Base-by-base conservation (phyloP, 257 asterid genomes). In the Solanum appendiculatum region DNA sequence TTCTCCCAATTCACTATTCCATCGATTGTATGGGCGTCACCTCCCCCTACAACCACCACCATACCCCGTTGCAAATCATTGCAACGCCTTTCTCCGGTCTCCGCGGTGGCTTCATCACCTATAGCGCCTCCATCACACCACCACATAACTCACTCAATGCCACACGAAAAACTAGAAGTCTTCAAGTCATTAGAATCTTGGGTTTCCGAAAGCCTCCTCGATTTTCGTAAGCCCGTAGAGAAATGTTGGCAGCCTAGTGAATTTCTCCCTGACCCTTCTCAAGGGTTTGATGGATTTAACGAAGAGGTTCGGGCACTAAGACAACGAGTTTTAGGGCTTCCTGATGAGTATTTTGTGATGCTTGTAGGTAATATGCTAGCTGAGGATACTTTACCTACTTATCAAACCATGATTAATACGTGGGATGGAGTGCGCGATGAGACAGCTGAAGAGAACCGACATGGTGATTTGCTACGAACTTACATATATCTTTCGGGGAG, bases 401-500 rank as follows among this genome's bases (percentile, higher is more conserved):
- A 92, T 20, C 92, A 86, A 63, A 86, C 91, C 36, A 0, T 86
- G 80, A 0, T 90, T 2, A 92, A 92, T 36, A 88, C 88, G 0
- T 39, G 72, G 18, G 94, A 85, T 1, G 94, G 90, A 5, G 85
- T 86, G 7, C 73, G 68, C 0, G 88, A 92, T 51, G 86, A 89
- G 85, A 92, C 89, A 2, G 92, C 93, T 16, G 91, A 91, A 85
- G 92, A 91, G 70, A 91, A 90, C 6, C 77, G 92, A 5, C 92
- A 90, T 68, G 92, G 92, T 3, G 90, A 91, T 40, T 29, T 91
- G 86, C 90, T 91, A 2, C 72, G 75, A 77, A 86, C 90, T 12
- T 92, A 90, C 36, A 86, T 92, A 20, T 90, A 92, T 40, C 92
- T 92, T 27, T 91, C 92, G 4, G 93, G 92, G 11, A 89, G 92